A percentile compares a stretch with the other conserved stretches of the same genome.
Conservation (phyloP, 1,139 yeast species). For the Zygosaccharomyces sapae region DNA sequence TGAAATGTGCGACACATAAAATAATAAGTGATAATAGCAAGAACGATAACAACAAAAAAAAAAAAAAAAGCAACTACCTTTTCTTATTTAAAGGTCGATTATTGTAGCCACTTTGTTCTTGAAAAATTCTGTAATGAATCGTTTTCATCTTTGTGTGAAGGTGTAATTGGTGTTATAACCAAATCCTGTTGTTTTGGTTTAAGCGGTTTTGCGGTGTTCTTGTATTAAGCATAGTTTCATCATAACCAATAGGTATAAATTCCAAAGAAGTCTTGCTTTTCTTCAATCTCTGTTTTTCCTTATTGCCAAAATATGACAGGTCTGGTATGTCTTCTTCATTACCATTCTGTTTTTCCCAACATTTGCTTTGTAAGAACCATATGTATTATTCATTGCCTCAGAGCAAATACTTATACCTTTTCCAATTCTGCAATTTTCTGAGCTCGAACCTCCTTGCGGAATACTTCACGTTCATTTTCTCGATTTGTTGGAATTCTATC, state of each 20-base stretch:
- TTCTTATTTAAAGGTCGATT: constrained; percentile 4
- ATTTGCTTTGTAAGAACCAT: constrained; percentile 7
- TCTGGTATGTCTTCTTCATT: neutral
- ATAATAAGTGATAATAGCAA: too few relatives aligned
- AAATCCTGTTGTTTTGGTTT: constrained; percentile 8
- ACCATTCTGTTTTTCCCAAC: neutral
- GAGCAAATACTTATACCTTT: constrained; percentile 15
- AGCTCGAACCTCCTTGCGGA: neutral
- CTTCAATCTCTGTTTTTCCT: constrained; percentile 9
- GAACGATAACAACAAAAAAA: too few relatives aligned
- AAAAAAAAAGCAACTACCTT: neutral
- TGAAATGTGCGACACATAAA: neutral
- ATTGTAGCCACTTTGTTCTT: constrained; percentile 15
- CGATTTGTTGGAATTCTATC: constrained; percentile 4
- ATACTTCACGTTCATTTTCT: neutral
- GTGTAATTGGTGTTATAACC: constrained; percentile 9
- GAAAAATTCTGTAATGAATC: constrained; percentile 20
- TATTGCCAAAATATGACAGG: constrained; percentile 3
- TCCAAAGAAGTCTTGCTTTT: constrained; percentile 14
- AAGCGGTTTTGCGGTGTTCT: constrained; percentile 12
- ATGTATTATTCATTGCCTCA: constrained; percentile 14
- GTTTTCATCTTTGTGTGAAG: constrained; percentile 11
- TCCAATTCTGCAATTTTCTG: constrained; percentile 7
- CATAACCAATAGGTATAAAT: constrained; percentile 27
- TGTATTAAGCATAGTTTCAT: constrained; percentile 14